Conservation (phyloP, 2,329 filamentous ascomycete species). For the Sclerotinia minor region DNA sequence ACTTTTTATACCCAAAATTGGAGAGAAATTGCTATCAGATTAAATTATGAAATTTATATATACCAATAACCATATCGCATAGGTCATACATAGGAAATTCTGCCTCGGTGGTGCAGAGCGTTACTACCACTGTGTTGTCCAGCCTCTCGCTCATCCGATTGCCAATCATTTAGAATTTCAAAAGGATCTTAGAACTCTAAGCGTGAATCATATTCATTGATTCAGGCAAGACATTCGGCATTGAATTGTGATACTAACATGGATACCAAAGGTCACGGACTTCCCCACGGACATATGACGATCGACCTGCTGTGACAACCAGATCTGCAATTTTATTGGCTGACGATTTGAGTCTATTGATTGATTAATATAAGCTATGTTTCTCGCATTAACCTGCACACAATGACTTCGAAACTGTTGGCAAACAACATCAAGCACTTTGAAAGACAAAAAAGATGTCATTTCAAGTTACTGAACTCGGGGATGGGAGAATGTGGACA, state of each 20-base stretch:
- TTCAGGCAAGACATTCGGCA: no score
- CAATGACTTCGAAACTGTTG: background rate
- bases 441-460: background rate
- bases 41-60: no score
- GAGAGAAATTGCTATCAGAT: no score
- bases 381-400: background rate
- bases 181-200: background rate
- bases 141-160: background rate
- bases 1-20: no score
- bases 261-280: background rate
- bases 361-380: background rate
- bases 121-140: background rate
- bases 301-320: background rate
- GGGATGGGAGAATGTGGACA: slow-evolving; percentile 21
- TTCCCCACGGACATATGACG: slow-evolving; percentile 10
- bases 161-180: background rate
- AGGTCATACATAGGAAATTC: background rate
- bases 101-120: background rate
- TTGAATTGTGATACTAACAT: no score
- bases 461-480: slow-evolving; percentile 14
- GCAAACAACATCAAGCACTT: background rate
- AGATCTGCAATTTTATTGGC: background rate
- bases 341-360: background rate
- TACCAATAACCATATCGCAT: no score
- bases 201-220: background rate